A percentile compares a stretch with the other conserved stretches of the same genome.
Evolutionary conservation across 2,329 filamentous ascomycete species (phyloP).

Genomic region (Cordyceps fumosorosea): DNA sequence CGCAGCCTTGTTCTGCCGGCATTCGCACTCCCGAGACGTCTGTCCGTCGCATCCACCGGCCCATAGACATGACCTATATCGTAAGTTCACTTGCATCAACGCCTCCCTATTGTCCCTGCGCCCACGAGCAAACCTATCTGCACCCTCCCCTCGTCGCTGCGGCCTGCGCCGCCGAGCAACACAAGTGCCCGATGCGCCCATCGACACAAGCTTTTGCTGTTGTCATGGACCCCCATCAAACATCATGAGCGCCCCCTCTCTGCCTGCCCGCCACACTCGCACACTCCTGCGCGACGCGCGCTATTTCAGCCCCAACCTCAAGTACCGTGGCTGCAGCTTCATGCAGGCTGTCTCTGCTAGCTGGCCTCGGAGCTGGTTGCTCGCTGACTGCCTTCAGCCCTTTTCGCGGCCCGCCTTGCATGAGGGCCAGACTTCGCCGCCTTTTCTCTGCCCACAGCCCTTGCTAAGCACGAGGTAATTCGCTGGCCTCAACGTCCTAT

Average conservation of each 20-base stretch:
- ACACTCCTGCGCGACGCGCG: background rate
- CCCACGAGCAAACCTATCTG: background rate
- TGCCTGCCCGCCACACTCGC: background rate
- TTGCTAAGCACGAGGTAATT: background rate
- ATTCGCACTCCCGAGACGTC: background rate
- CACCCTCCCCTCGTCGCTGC: background rate
- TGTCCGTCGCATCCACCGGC: background rate
- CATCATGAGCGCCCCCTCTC: background rate
- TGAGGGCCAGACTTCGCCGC: background rate
- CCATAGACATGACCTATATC: constrained; percentile 32
- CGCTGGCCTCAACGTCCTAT: background rate
- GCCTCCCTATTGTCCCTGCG: background rate
- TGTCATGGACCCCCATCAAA: background rate
- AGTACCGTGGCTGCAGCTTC: background rate
- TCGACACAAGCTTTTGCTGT: background rate
- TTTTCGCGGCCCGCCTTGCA: constrained; percentile 4
- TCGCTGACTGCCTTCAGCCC: constrained; percentile 9
- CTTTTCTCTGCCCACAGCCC: background rate
- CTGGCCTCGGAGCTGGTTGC: background rate
- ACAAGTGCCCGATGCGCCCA: background rate
- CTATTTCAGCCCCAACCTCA: constrained; percentile 6
- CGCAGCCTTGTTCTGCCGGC: background rate
- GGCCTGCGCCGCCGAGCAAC: background rate
- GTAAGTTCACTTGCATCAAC: constrained; percentile 23
- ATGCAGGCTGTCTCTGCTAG: background rate